Conservation (phyloP, 306 rosid genomes). For the Vicia faba region DNA sequence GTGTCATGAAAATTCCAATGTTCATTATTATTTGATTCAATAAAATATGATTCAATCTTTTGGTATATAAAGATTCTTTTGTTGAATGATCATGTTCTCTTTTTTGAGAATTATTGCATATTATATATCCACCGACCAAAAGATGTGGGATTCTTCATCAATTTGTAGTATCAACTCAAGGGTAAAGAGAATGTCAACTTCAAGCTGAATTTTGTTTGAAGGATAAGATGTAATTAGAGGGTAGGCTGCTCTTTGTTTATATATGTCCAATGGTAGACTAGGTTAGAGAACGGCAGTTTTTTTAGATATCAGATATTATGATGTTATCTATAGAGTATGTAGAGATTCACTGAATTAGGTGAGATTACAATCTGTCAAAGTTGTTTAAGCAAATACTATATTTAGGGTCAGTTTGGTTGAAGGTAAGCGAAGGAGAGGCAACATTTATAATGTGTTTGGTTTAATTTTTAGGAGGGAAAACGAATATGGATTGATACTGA, state of each 20-base stretch:
- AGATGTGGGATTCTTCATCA: constrained; percentile 33
- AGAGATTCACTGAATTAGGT: too few relatives aligned
- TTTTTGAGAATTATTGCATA: constrained; percentile 28
- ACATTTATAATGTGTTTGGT: too few relatives aligned
- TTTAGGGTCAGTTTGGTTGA: too few relatives aligned
- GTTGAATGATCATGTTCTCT: constrained; percentile 18
- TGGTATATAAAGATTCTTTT: constrained; percentile 39
- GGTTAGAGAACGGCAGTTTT: too few relatives aligned
- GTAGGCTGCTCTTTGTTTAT: not conserved
- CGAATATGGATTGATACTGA: too few relatives aligned
- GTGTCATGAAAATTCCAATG: constrained; percentile 24
- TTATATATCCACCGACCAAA: constrained; percentile 28
- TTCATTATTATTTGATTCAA: constrained; percentile 9
- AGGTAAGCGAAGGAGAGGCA: too few relatives aligned
- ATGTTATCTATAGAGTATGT: too few relatives aligned
- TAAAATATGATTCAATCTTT: constrained; percentile 25
- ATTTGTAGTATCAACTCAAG: constrained; percentile 10
- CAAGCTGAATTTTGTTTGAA: constrained; percentile 33
- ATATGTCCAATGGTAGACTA: too few relatives aligned
- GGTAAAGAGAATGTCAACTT: constrained; percentile 41
- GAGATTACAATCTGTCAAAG: too few relatives aligned
- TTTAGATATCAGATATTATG: too few relatives aligned
- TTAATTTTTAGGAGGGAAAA: too few relatives aligned
- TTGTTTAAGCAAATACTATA: too few relatives aligned
- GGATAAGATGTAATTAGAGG: constrained; percentile 31